Evolutionary conservation across 1,284 basidiomycete genomes (phyloP).

Genomic region (Ceratobasidium sp.): DNA sequence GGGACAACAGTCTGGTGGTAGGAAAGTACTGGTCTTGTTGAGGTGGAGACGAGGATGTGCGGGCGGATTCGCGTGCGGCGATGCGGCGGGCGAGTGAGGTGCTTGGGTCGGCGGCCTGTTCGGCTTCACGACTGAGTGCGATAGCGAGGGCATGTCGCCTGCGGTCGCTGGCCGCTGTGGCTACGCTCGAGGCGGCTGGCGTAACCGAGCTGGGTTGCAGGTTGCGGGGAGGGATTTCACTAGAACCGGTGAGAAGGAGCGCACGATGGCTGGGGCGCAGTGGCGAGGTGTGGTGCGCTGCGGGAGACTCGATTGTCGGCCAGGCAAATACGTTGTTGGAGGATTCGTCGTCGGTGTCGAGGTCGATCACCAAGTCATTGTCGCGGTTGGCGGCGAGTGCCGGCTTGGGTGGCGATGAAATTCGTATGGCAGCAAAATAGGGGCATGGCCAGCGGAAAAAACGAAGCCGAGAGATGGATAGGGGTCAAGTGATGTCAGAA

Average conservation of each 20-base stretch:
- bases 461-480: not conserved
- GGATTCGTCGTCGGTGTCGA: conserved; percentile 20
- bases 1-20: conserved; percentile 20
- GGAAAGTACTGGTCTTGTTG: conserved; percentile 25
- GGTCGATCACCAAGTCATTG: conserved; percentile 33
- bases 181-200: not conserved
- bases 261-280: conserved; percentile 21
- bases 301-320: conserved; percentile 30
- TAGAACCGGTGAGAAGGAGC: not conserved
- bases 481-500: conserved; percentile 18
- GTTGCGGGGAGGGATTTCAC: not conserved
- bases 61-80: conserved; percentile 20
- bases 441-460: not conserved
- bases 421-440: not conserved
- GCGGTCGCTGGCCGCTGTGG: conserved; percentile 1
- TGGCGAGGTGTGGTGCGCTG: conserved; percentile 10
- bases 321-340: conserved; percentile 11
- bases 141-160: conserved; percentile 18
- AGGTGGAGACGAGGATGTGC: not conserved
- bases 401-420: conserved; percentile 4
- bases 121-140: conserved; percentile 20
- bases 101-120: conserved; percentile 28
- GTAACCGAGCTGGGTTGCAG: not conserved
- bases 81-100: conserved; percentile 35
- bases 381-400: conserved; percentile 36